Evolutionary conservation across 108 stramenopile species (phyloP), one percentile per base, ranked within the genome.

Genomic region (Aurantiochytrium sp.): DNA sequence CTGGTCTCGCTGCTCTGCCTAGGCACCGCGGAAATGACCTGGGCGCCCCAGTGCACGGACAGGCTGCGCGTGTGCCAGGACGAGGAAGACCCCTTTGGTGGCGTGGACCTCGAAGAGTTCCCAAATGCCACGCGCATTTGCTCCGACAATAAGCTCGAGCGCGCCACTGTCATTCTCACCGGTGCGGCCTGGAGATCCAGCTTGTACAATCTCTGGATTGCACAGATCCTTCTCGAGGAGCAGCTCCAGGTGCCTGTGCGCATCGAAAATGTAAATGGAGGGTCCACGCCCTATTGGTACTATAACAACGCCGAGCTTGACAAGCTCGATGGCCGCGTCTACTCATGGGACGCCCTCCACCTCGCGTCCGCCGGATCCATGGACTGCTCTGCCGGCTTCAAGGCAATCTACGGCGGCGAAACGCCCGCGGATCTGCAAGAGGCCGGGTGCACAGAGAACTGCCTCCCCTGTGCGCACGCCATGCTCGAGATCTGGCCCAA

Each of bases 381-480:
- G 73, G 73, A 81, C 45, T 81, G 73, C 73, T 81, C 73, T 12
- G 0, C 39, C 0, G 73, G 73, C 73, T 81, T 81, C 24, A 81
- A 81, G 30, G 45, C 39, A 12, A 48, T 48, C 0, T 81, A 81
- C 45, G 59, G 59, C 1, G 73, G 39, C 8, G 24, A 24, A 12
- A 15, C 30, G 3, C 73, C 73, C 36, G 42, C 21, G 24, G 73
- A 81, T 48, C 73, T 81, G 12, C 39, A 41, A 30, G 73, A 41
- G 24, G 73, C 73, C 12, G 73, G 4, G 0, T 81, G 73, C 45
- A 81, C 39, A 0, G 45, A 41, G n/a, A 42, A 81, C 24, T 81
- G 73, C 73, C n/a, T 48, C 27, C 73, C 73, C 1, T 81, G 73
- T 24, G 73, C 73, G 17, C 73, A 81, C 32, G 73, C 73, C 73